Base-by-base conservation (phyloP, 2,329 filamentous ascomycete species). In the Phyllosticta capitalensis region DNA sequence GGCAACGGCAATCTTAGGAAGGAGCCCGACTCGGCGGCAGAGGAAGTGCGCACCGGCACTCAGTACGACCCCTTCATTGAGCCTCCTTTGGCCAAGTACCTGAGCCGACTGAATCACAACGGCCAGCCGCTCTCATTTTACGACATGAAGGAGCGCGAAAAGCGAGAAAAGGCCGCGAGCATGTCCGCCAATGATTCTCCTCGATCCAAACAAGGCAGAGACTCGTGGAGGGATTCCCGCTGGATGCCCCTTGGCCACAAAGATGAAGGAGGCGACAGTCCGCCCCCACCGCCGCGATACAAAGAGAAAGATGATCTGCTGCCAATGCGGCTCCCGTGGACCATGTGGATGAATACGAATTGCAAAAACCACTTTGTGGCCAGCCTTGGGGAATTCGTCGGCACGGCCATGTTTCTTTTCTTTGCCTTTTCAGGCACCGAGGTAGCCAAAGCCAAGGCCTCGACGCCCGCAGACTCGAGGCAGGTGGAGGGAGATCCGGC, bases 401-500 rank as follows among this genome's bases (percentile, higher is more conserved):
- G 58, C 24, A 60, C 58, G 10, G 56, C 58, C 50, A 60, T 60
- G 58, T 60, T 60, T 49, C 24, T 60, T 1, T 60, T 60, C 38
- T 62, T 71, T 38, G 67, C 69, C 2, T 71, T 71, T 55, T 61
- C 67, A 20, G 67, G 67, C 22, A 69, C 69, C 12, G 79, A 83
- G 67, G 72, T 82, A 21, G 73, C 77, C 62, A 80, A 79, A 67
- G 73, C 57, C 69, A 68, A 28, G 70, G 75, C 54, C n/a, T 7
- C 61, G 73, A 61, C 61, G 52, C 61, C 1, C 58, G 63, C 50
- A 63, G 64, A 52, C 69, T 76, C 77, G 0, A 73, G 74, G 57
- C 75, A 70, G 10, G 66, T 70, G 1, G 76, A 76, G 0, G 76
- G 75, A 9, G 38, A 45, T 19, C 17, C 17, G 38, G 14, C 14